A percentile compares a stretch with the other conserved stretches of the same genome.
Conservation (phyloP, 202 grass and related monocot species). For the Digitaria exilis region DNA sequence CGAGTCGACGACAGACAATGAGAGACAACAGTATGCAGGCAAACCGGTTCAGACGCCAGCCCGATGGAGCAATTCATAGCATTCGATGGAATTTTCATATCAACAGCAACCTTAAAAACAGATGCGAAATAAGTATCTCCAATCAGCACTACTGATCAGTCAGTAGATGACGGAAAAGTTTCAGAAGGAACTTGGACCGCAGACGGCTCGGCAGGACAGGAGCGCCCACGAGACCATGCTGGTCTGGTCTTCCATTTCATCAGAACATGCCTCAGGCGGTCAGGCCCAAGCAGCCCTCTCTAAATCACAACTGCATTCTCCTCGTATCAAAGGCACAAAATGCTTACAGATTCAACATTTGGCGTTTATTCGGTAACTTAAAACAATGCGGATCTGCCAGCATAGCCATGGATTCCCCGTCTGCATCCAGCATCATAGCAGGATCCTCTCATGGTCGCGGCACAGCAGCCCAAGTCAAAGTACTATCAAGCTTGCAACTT, state of each 20-base stretch:
- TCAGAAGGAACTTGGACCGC: neutral
- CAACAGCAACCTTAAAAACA: neutral
- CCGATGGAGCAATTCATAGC: neutral
- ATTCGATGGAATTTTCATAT: neutral
- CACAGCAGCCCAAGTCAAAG: neutral
- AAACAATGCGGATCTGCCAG: neutral
- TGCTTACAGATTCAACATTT: neutral
- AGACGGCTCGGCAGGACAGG: neutral
- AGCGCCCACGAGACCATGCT: neutral
- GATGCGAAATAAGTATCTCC: no score
- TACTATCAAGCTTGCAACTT: slow-evolving; percentile 34
- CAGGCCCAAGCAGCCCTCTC: neutral
- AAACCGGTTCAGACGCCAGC: neutral
- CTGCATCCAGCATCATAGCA: neutral
- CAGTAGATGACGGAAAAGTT: neutral
- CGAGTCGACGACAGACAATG: no score
- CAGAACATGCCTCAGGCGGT: neutral
- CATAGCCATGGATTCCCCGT: neutral
- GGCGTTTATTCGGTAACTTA: slow-evolving; percentile 27
- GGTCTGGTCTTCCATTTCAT: neutral
- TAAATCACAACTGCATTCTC: neutral
- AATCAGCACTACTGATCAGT: neutral
- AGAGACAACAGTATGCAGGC: no score
- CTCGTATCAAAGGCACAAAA: slow-evolving; percentile 18
- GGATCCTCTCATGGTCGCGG: neutral